A percentile compares a stretch with the other conserved stretches of the same genome.
These are phyloP conservation scores for Chrysoporthe puriensis DNA, from an alignment of 2,329 filamentous ascomycete genomes.

Conservation along the genomic window DNA sequence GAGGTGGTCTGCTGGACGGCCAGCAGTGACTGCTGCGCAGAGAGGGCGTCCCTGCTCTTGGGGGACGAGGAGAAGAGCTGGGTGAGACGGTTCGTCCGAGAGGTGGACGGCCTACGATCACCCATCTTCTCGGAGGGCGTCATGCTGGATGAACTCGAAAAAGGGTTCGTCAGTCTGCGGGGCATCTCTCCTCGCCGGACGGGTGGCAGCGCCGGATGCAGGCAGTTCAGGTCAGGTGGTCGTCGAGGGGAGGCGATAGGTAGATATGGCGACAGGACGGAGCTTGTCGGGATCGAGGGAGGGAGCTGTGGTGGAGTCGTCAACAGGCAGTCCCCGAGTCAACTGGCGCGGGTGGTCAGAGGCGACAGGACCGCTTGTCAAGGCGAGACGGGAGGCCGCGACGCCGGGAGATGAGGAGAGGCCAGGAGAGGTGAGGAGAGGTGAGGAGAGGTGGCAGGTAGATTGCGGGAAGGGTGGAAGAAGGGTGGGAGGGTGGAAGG, in stretches of 20 bases:
- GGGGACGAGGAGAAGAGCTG: slow-evolving; percentile 83
- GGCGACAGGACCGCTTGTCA: not conserved
- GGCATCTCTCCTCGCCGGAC: slow-evolving; percentile 51
- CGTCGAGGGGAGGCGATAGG: not conserved
- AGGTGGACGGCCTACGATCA: slow-evolving; percentile 63
- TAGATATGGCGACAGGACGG: not conserved
- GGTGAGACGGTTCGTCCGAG: slow-evolving; percentile 76
- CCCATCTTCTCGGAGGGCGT: slow-evolving; percentile 52
- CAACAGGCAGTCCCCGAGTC: slow-evolving; percentile 10
- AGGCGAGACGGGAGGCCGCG: not conserved
- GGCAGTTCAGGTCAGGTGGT: not conserved
- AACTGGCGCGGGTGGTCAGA: not conserved
- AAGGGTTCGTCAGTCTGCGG: slow-evolving; percentile 62
- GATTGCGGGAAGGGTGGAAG: slow-evolving; percentile 2
- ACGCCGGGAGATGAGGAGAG: not conserved
- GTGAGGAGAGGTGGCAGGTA: slow-evolving; percentile 6
- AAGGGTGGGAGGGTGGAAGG: slow-evolving; percentile 1
- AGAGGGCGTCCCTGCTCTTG: slow-evolving; percentile 70
- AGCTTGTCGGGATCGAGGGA: slow-evolving; percentile 9
- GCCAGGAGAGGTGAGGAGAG: not conserved
- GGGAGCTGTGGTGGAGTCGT: not conserved
- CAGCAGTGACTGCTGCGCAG: slow-evolving; percentile 69
- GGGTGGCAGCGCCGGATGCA: not conserved
- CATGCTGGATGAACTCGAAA: slow-evolving; percentile 54
- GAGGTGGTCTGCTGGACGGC: slow-evolving; percentile 63